A percentile compares a stretch with the other conserved stretches of the same genome.
phyloP scores from a whole-genome alignment of 148 eudicot genomes.

The Diospyros lotus region DNA sequence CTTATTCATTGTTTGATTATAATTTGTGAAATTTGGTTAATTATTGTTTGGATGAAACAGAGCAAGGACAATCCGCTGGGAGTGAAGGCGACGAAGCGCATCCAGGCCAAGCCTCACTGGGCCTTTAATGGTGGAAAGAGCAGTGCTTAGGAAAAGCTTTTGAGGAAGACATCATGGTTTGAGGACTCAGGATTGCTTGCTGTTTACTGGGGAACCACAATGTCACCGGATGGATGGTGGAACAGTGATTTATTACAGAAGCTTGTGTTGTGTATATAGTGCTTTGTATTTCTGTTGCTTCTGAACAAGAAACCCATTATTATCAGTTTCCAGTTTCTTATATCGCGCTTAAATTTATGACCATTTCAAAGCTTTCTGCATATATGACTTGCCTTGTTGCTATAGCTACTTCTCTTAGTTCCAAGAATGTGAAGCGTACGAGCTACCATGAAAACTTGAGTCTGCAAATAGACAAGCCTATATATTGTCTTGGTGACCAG shows the following conservation, averaged over 20 bases:
- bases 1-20: neutral
- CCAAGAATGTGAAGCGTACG: too few relatives aligned
- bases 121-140: constrained; percentile 7
- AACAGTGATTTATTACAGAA: neutral
- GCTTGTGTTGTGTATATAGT: neutral
- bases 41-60: neutral
- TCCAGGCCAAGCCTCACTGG: constrained; percentile 7
- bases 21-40: neutral
- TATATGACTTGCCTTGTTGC: too few relatives aligned
- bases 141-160: constrained; percentile 1
- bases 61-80: constrained; percentile 17
- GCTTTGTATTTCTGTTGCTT: neutral
- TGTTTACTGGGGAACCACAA: neutral
- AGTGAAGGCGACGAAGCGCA: constrained; percentile 13
- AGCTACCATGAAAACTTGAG: too few relatives aligned
- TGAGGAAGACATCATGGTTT: neutral
- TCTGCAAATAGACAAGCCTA: too few relatives aligned
- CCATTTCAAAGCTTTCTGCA: too few relatives aligned
- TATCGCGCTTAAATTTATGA: too few relatives aligned
- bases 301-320: constrained; percentile 2
- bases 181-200: neutral
- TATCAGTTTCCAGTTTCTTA: neutral
- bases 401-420: too few relatives aligned
- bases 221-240: neutral
- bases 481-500: too few relatives aligned